Conservation (phyloP, 1,284 basidiomycete species). For the Singerocomus rubriflavus region DNA sequence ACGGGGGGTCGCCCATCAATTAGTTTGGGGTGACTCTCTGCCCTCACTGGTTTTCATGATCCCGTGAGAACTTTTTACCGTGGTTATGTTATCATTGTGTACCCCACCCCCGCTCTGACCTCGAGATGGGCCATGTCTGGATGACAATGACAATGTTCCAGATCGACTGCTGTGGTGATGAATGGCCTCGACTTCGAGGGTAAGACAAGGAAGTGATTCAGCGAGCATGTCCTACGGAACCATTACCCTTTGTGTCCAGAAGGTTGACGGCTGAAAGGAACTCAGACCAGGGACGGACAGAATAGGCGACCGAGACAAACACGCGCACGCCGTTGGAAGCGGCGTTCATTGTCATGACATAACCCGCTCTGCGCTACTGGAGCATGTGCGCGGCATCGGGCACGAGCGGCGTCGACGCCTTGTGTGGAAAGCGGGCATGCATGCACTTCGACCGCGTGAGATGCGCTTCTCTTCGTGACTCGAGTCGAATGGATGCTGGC, state of each 20-base stretch:
- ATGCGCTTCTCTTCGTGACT: conserved; percentile 15
- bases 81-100: background rate
- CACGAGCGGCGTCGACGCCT: background rate
- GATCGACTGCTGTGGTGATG: background rate
- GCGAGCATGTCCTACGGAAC: background rate
- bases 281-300: background rate
- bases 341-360: too few relatives aligned
- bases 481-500: conserved; percentile 17
- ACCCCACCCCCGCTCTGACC: background rate
- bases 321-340: background rate
- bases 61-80: background rate
- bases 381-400: too few relatives aligned
- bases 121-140: background rate
- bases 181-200: background rate
- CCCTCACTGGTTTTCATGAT: background rate
- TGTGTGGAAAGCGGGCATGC: background rate
- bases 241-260: background rate
- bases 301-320: background rate
- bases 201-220: background rate
- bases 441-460: background rate
- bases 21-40: background rate
- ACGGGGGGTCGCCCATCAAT: background rate
- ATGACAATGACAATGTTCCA: background rate
- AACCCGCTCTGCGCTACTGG: too few relatives aligned
- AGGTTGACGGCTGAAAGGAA: background rate